Conservation (phyloP, 176 grass and related monocot species). For the Dendrocalamus sinicus region DNA sequence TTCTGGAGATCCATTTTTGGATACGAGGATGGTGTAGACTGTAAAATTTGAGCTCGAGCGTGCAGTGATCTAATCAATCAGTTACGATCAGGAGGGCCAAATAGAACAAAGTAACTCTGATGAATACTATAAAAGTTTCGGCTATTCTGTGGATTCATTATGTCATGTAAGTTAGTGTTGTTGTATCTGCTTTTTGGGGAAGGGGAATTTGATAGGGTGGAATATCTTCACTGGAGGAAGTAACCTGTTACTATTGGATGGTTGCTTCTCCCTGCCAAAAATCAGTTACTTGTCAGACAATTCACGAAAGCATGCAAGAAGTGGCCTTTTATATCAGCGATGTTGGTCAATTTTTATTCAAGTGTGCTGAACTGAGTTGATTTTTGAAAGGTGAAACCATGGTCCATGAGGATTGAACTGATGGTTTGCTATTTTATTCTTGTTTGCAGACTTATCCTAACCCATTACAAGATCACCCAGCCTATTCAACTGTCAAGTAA, state of each 20-base stretch:
- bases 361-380: background rate
- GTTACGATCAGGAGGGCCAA: background rate
- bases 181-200: background rate
- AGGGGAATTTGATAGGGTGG: background rate
- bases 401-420: constrained; percentile 32
- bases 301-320: constrained; percentile 2
- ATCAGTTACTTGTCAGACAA: background rate
- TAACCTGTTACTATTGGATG: background rate
- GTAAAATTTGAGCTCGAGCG: background rate
- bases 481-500: constrained; percentile 95
- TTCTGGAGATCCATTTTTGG: background rate
- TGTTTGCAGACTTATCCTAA: constrained; percentile 81
- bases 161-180: background rate
- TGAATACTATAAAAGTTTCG: background rate
- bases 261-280: background rate
- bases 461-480: constrained; percentile 86
- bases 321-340: background rate
- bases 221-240: background rate
- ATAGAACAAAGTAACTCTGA: background rate
- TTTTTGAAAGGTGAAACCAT: background rate
- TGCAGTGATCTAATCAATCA: constrained; percentile 1
- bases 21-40: background rate
- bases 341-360: background rate
- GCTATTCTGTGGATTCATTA: background rate
- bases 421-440: constrained; percentile 35